phyloP scores from a whole-genome alignment of 2,329 filamentous ascomycete genomes.

The Aspergillaceae sp. region DNA sequence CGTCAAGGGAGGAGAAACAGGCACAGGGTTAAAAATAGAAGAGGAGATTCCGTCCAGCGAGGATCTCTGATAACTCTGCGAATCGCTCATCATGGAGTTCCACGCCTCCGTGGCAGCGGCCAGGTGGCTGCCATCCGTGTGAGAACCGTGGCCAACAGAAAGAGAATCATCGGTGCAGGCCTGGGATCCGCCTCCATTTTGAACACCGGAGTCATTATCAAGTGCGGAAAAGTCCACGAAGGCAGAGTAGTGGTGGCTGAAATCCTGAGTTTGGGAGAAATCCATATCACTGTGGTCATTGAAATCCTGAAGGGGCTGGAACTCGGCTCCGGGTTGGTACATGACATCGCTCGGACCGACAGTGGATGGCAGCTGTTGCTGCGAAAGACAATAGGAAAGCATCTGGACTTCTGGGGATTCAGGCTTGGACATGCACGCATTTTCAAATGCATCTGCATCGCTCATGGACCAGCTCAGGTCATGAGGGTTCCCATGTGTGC shows the following conservation, averaged over 20 bases:
- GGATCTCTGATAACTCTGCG: too few species aligned
- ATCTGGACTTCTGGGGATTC: constrained; percentile 35
- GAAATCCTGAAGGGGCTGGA: constrained; percentile 29
- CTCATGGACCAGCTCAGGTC: constrained; percentile 33
- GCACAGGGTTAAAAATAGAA: constrained; percentile 29
- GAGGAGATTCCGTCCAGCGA: constrained; percentile 28
- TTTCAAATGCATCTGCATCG: constrained; percentile 32
- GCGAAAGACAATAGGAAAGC: constrained; percentile 35
- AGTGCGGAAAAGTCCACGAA: constrained; percentile 33
- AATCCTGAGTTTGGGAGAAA: constrained; percentile 29
- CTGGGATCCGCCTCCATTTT: constrained; percentile 22
- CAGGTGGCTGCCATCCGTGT: constrained; percentile 29
- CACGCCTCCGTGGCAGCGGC: constrained; percentile 26
- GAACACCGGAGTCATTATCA: constrained; percentile 32
- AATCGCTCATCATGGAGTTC: constrained; percentile 30
- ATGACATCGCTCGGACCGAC: constrained; percentile 32
- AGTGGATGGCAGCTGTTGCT: constrained; percentile 31
- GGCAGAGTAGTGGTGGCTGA: constrained; percentile 29
- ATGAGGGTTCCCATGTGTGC: constrained; percentile 26
- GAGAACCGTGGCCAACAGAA: constrained; percentile 30
- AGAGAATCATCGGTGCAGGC: constrained; percentile 30
- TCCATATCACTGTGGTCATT: constrained; percentile 31
- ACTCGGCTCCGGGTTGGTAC: constrained; percentile 31
- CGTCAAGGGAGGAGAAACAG: constrained; percentile 36
- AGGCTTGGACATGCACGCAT: constrained; percentile 27